phyloP scores from a whole-genome alignment of 805 yeast species.

The Wickerhamiella spandovensis region DNA sequence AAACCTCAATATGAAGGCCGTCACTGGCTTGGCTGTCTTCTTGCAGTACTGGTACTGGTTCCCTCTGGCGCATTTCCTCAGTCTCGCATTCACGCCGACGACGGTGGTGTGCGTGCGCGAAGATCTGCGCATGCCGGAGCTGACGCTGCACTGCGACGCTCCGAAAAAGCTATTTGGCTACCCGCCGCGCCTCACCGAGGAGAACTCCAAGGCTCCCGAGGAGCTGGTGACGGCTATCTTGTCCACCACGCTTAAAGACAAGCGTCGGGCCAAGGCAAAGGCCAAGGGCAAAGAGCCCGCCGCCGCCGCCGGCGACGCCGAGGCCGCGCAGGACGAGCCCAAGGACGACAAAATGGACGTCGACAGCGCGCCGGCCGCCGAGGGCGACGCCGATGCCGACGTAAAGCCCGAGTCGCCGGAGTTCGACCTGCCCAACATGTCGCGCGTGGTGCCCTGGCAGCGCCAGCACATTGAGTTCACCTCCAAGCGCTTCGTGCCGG shows the following conservation, averaged over 20 bases:
- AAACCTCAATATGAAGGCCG: constrained; percentile 77
- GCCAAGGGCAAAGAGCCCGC: constrained; percentile 1
- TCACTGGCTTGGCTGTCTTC: constrained; percentile 83
- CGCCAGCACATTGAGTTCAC: constrained; percentile 71
- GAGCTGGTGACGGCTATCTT: constrained; percentile 85
- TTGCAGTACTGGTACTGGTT: constrained; percentile 98
- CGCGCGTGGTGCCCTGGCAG: constrained; percentile 84
- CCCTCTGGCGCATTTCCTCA: constrained; percentile 87
- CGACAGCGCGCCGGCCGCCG: constrained; percentile 18
- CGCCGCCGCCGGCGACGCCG: constrained; percentile 24
- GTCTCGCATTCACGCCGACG: constrained; percentile 86
- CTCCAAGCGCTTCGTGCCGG: constrained; percentile 60
- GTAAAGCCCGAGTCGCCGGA: constrained; percentile 14
- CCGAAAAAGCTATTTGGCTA: constrained; percentile 71
- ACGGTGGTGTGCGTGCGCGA: constrained; percentile 74
- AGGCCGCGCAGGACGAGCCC: constrained; percentile 16
- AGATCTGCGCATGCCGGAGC: constrained; percentile 76
- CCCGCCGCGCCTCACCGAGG: constrained; percentile 77
- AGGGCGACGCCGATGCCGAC: constrained; percentile 19
- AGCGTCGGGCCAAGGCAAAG: constrained; percentile 60
- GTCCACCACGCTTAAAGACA: constrained; percentile 89
- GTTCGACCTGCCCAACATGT: constrained; percentile 49
- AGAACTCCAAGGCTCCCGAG: constrained; percentile 70
- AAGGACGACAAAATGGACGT: constrained; percentile 13
- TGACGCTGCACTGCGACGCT: constrained; percentile 67